phyloP scores from a whole-genome alignment of 2,329 filamentous ascomycete species.

The Beauveria pseudobassiana region DNA sequence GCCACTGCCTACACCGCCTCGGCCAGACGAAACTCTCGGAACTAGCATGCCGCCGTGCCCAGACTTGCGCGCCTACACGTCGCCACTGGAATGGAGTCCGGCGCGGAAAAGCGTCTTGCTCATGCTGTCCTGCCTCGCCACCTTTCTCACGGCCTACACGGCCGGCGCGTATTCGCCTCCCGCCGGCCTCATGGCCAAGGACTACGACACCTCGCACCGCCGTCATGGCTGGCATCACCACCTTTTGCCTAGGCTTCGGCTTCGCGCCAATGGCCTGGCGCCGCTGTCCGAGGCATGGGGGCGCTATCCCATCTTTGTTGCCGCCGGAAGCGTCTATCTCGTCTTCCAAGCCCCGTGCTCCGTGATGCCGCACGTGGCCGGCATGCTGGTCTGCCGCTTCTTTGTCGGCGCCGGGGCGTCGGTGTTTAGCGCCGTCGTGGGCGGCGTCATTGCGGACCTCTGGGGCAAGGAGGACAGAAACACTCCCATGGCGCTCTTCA shows the following conservation, averaged over 20 bases:
- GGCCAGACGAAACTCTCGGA: slow-evolving; percentile 15
- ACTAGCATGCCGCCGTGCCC: slow-evolving; percentile 49
- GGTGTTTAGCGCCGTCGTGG: slow-evolving; percentile 80
- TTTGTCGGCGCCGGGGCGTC: slow-evolving; percentile 70
- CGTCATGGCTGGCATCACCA: slow-evolving; percentile 68
- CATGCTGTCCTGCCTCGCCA: slow-evolving; percentile 67
- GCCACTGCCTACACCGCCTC: slow-evolving; percentile 24
- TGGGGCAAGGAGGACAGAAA: slow-evolving; percentile 75
- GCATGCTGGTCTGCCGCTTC: slow-evolving; percentile 70
- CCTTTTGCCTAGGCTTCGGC: slow-evolving; percentile 75
- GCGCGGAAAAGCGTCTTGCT: slow-evolving; percentile 64
- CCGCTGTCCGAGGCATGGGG: slow-evolving; percentile 87
- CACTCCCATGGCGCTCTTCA: slow-evolving; percentile 83
- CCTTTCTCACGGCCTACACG: slow-evolving; percentile 69
- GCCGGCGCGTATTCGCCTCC: slow-evolving; percentile 75
- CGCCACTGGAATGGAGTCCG: slow-evolving; percentile 67
- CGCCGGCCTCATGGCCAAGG: slow-evolving; percentile 52
- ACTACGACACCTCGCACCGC: slow-evolving; percentile 61
- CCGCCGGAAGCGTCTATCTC: slow-evolving; percentile 65
- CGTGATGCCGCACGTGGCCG: slow-evolving; percentile 58
- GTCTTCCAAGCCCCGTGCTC: slow-evolving; percentile 66
- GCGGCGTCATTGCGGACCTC: slow-evolving; percentile 84
- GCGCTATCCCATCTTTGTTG: slow-evolving; percentile 72
- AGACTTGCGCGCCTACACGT: slow-evolving; percentile 56
- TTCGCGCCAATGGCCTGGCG: slow-evolving; percentile 80